phyloP scores from a whole-genome alignment of 2,329 filamentous ascomycete species.

The Colletotrichum sp. region DNA sequence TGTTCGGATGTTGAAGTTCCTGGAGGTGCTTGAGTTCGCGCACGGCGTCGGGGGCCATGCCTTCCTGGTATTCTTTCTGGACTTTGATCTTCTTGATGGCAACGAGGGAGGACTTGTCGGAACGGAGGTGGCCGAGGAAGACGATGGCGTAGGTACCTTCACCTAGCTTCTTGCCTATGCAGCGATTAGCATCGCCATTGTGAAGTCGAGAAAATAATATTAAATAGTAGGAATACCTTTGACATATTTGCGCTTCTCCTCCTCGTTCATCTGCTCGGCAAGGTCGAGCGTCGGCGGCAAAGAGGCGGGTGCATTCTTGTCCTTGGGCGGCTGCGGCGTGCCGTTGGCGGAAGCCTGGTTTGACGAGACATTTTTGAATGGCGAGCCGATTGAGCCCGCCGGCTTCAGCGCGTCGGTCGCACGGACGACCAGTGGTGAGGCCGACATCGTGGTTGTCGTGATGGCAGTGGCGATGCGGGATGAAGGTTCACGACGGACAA shows the following conservation, averaged over 20 bases:
- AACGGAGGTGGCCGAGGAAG: conserved; percentile 82
- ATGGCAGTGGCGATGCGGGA: not conserved
- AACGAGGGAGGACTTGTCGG: conserved; percentile 75
- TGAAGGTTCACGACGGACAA: not conserved
- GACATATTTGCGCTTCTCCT: conserved; percentile 86
- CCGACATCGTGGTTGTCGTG: conserved; percentile 41
- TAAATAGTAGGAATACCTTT: conserved; percentile 62
- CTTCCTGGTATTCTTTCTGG: conserved; percentile 85
- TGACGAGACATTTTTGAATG: conserved; percentile 47
- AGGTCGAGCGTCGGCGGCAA: conserved; percentile 56
- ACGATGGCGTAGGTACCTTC: conserved; percentile 98
- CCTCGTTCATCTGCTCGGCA: conserved; percentile 83
- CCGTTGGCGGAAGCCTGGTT: conserved; percentile 47
- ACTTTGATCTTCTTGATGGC: conserved; percentile 95
- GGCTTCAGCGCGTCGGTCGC: conserved; percentile 39
- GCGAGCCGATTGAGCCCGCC: conserved; percentile 43
- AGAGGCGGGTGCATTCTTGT: conserved; percentile 24
- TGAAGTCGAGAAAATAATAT: not conserved
- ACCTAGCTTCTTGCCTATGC: conserved; percentile 84
- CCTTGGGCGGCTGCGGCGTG: conserved; percentile 41
- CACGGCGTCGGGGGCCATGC: conserved; percentile 91
- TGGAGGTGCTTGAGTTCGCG: conserved; percentile 96
- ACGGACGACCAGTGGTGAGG: conserved; percentile 50
- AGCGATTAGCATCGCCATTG: not conserved
- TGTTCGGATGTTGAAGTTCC: conserved; percentile 93